A percentile compares a stretch with the other conserved stretches of the same genome.
phyloP scores from a whole-genome alignment of 208 protist species.

The Polymyxa betae region DNA sequence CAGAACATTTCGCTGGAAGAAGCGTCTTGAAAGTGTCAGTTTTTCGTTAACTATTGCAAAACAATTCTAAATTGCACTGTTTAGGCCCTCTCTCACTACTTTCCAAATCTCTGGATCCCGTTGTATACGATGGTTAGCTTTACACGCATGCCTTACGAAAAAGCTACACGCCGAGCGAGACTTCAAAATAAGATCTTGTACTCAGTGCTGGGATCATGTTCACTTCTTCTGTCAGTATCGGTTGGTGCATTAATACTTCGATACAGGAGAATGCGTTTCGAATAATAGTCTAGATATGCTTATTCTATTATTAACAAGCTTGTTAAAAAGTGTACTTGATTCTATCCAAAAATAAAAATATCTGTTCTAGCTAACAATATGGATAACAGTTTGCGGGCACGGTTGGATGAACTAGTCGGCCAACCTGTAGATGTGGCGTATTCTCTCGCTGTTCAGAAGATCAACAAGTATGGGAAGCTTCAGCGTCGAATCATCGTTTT shows the following conservation, averaged over 20 bases:
- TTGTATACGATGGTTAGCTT: constrained; percentile 53
- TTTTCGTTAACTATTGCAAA: constrained; percentile 1
- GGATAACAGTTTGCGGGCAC: neutral
- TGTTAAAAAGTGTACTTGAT: too few relatives aligned
- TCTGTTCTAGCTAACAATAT: too few relatives aligned
- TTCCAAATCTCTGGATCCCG: constrained; percentile 25
- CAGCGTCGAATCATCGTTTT: neutral
- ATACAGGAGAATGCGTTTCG: too few relatives aligned
- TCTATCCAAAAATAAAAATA: too few relatives aligned
- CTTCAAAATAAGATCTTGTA: neutral
- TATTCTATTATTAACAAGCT: too few relatives aligned
- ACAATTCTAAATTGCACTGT: neutral
- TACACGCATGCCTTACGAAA: constrained; percentile 48
- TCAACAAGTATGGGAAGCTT: constrained; percentile 41
- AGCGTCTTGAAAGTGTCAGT: constrained; percentile 31
- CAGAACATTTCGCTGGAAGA: neutral
- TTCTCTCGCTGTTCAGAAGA: neutral
- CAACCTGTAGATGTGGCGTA: neutral
- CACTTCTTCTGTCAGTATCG: too few relatives aligned
- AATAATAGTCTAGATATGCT: too few relatives aligned
- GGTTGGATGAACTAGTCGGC: neutral
- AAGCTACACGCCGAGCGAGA: neutral
- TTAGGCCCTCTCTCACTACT: neutral
- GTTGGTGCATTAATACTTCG: too few relatives aligned
- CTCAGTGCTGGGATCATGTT: neutral